Percentiles rank a stretch among this genome's conserved stretches.
Conservation (phyloP, 2,329 filamentous ascomycete genomes). For the Ophiobolus disseminans region DNA sequence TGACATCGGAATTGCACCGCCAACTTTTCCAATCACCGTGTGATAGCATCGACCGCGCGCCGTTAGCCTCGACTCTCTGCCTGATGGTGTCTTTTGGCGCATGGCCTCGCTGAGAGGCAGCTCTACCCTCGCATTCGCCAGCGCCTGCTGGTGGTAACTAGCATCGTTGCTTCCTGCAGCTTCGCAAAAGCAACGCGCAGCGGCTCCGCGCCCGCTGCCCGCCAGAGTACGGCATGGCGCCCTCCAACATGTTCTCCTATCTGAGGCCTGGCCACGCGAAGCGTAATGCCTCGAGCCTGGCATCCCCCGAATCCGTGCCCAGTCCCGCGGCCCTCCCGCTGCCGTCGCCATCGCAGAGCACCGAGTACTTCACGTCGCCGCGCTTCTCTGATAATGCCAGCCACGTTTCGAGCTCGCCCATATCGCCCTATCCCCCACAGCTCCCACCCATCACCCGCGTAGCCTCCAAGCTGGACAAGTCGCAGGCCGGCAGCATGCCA, state of each 20-base stretch:
- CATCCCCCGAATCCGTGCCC: slow-evolving; percentile 41
- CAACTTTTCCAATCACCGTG: slow-evolving; percentile 11
- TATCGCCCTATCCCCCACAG: slow-evolving; percentile 48
- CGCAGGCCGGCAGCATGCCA: slow-evolving; percentile 17
- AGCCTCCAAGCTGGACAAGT: slow-evolving; percentile 41
- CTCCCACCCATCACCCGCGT: slow-evolving; percentile 51
- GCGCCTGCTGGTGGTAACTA: slow-evolving; percentile 4
- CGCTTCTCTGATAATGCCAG: slow-evolving; percentile 40
- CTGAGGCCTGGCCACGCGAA: slow-evolving; percentile 48
- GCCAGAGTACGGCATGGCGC: slow-evolving; percentile 39
- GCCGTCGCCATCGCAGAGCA: slow-evolving; percentile 37
- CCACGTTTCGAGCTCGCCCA: slow-evolving; percentile 42
- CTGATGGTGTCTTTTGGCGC: slow-evolving; percentile 35
- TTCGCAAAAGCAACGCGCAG: slow-evolving; percentile 22
- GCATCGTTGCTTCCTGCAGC: slow-evolving; percentile 3
- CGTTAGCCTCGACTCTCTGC: slow-evolving; percentile 3
- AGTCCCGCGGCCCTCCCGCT: slow-evolving; percentile 34
- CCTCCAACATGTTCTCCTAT: slow-evolving; percentile 51
- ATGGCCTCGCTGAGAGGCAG: slow-evolving; percentile 47
- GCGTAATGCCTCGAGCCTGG: slow-evolving; percentile 46
- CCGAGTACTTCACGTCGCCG: slow-evolving; percentile 41
- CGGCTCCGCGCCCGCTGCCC: slow-evolving; percentile 19
- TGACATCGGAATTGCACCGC: slow-evolving; percentile 28
- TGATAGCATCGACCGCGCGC: slow-evolving; percentile 9
- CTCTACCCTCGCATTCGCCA: slow-evolving; percentile 3